These are phyloP conservation scores for Hortiboletus flavorubellus DNA, from an alignment of 768 basidiomycete genomes.

Conservation along the genomic window DNA sequence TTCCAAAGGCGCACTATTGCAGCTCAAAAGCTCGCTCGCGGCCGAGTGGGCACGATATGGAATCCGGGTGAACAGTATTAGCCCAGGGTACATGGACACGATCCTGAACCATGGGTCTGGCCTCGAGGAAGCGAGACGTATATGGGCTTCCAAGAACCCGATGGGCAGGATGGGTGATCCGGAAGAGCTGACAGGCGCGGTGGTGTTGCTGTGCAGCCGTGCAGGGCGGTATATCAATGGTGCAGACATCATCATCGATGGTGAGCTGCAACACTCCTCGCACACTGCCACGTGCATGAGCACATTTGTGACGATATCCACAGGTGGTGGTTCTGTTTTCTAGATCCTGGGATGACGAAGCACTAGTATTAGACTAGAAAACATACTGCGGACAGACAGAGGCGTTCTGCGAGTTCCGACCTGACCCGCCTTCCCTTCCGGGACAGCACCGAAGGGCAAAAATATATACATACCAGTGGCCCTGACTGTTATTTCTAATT, in stretches of 20 bases:
- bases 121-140: constrained; percentile 29
- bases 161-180: constrained; percentile 44
- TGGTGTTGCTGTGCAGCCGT: constrained; percentile 41
- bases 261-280: constrained; percentile 23
- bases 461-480: neutral
- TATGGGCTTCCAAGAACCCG: constrained; percentile 40
- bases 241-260: constrained; percentile 40
- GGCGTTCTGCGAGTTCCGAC: neutral
- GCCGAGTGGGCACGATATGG: constrained; percentile 43
- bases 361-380: neutral
- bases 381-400: neutral
- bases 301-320: neutral
- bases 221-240: constrained; percentile 45
- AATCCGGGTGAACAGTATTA: constrained; percentile 42
- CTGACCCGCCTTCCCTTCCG: neutral
- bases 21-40: constrained; percentile 38
- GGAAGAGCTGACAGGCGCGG: constrained; percentile 37
- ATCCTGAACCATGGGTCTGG: constrained; percentile 37
- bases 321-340: constrained; percentile 25
- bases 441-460: neutral
- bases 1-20: constrained; percentile 41
- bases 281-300: neutral
- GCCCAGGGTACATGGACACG: constrained; percentile 45
- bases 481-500: neutral
- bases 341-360: constrained; percentile 1